Conservation (phyloP, 805 yeast genomes). For the Cyberlindnera samutprakarnensis region DNA sequence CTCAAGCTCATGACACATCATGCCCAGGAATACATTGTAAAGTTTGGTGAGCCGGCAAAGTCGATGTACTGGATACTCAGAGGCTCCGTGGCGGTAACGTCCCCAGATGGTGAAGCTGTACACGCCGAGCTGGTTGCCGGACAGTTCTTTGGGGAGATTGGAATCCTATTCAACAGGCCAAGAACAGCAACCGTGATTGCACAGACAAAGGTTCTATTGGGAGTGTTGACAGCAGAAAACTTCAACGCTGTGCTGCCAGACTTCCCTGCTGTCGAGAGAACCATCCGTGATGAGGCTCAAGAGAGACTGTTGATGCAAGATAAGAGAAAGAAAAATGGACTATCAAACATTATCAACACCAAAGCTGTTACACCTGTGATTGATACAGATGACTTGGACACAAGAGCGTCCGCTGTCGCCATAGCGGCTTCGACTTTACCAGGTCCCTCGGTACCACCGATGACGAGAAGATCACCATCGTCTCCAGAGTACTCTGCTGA, state of each 20-base stretch:
- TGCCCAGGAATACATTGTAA: slow-evolving; percentile 64
- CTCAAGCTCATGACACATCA: slow-evolving; percentile 52
- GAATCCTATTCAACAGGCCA: slow-evolving; percentile 67
- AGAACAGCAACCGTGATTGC: slow-evolving; percentile 77
- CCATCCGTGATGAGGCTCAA: slow-evolving; percentile 73
- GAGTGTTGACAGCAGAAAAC: slow-evolving; percentile 60
- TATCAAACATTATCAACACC: slow-evolving; percentile 23
- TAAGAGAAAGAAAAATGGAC: slow-evolving; percentile 42
- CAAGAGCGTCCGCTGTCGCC: slow-evolving; percentile 22
- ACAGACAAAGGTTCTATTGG: slow-evolving; percentile 55
- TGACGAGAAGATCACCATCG: slow-evolving; percentile 10
- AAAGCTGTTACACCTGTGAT: slow-evolving; percentile 1
- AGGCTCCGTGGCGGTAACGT: slow-evolving; percentile 70
- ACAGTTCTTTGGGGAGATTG: slow-evolving; percentile 73
- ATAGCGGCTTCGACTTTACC: slow-evolving; percentile 28
- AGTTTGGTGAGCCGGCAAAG: slow-evolving; percentile 63
- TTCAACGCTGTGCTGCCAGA: slow-evolving; percentile 50
- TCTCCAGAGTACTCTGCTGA: slow-evolving; percentile 2
- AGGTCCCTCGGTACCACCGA: slow-evolving; percentile 34
- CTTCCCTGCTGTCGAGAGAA: slow-evolving; percentile 58
- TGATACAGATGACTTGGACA: slow-evolving; percentile 3
- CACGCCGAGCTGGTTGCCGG: slow-evolving; percentile 68
- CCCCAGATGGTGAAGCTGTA: slow-evolving; percentile 69
- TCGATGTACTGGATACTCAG: slow-evolving; percentile 77
- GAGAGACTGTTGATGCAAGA: slow-evolving; percentile 68